These are phyloP conservation scores for Boeremia lycopersici DNA, from an alignment of 2,329 filamentous ascomycete species.

Conservation along the genomic window DNA sequence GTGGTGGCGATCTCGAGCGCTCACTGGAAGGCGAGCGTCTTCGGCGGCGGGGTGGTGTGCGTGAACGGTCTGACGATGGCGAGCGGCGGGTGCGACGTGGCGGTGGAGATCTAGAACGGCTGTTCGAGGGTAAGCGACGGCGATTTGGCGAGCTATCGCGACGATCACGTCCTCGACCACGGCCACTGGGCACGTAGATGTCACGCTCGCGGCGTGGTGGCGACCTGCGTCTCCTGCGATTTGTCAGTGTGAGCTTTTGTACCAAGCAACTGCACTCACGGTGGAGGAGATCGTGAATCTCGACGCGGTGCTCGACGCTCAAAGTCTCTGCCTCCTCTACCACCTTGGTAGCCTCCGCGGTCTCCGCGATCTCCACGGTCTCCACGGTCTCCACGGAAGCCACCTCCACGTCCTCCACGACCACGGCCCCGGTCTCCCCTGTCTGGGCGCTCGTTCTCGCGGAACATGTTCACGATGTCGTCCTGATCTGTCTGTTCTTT, in stretches of 20 bases:
- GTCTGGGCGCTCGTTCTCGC: conserved; percentile 64
- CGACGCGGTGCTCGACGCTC: conserved; percentile 55
- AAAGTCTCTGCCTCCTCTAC: conserved; percentile 49
- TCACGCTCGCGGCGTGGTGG: conserved; percentile 60
- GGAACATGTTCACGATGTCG: conserved; percentile 70
- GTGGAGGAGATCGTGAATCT: conserved; percentile 58
- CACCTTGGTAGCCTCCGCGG: conserved; percentile 52
- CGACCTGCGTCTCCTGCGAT: conserved; percentile 53
- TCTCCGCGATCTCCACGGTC: conserved; percentile 50
- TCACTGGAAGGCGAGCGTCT: conserved; percentile 44
- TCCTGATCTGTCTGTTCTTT: conserved; percentile 68
- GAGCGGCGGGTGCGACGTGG: conserved; percentile 36
- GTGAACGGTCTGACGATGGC: conserved; percentile 44
- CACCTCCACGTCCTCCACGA: conserved; percentile 51
- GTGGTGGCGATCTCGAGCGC: conserved; percentile 39
- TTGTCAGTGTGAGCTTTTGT: conserved; percentile 22
- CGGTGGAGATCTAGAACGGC: conserved; percentile 34
- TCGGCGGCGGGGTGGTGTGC: conserved; percentile 46
- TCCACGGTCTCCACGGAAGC: conserved; percentile 53
- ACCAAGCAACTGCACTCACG: conserved; percentile 26
- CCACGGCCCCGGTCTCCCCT: conserved; percentile 45
- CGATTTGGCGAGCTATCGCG: conserved; percentile 43
- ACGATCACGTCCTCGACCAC: conserved; percentile 43
- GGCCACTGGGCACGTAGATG: conserved; percentile 60
- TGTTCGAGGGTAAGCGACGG: conserved; percentile 43